Evolutionary conservation across 768 basidiomycete genomes (phyloP), one percentile per base, ranked within the genome.

Genomic region (Amanita pseudoporphyria): DNA sequence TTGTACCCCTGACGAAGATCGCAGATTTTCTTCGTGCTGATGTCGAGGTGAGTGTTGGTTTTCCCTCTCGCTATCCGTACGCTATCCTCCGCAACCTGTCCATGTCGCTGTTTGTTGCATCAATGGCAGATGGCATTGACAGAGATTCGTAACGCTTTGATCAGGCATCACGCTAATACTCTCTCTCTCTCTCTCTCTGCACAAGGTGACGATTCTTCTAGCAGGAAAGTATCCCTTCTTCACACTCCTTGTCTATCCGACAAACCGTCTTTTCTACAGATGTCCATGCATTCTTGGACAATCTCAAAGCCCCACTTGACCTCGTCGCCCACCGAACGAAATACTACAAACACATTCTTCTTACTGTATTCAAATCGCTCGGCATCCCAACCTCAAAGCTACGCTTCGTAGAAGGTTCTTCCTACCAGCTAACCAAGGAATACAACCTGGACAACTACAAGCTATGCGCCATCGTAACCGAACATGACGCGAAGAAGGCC

Each of bases 401-500:
- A 36, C 75, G 68, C 43, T 93, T 98, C 62, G 83, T 96, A 5
- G 77, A 83, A 58, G 96, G 96, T 10, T 91, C 92, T 1, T 84
- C 85, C 54, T 94, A 94, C 79, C 94, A 99, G 62, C 79, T 98
- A 52, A 81, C 83, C 0, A 76, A 72, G 33, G 92, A 95, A 56
- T 99, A 95, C 75, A 96, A 84, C 58, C 74, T 97, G 60, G 96
- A 98, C 69, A 88, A 94, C 61, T 98, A 92, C 80, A 78, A 78
- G 58, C 78, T 98, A 43, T 88, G 85, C 58, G 81, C 94, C n/a
- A 84, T 81, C 52, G 92, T 95, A 16, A 81, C 90, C 1, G 91
- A 97, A 57, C 93, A 95, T 65, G 96, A 98, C 57, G 92, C 95
- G 21, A 95, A 95, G 64, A 96, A 96, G 66, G 96, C 96, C 0